Evolutionary conservation across 73 alveolate genomes (phyloP).

Genomic region (Urostyla sp.): DNA sequence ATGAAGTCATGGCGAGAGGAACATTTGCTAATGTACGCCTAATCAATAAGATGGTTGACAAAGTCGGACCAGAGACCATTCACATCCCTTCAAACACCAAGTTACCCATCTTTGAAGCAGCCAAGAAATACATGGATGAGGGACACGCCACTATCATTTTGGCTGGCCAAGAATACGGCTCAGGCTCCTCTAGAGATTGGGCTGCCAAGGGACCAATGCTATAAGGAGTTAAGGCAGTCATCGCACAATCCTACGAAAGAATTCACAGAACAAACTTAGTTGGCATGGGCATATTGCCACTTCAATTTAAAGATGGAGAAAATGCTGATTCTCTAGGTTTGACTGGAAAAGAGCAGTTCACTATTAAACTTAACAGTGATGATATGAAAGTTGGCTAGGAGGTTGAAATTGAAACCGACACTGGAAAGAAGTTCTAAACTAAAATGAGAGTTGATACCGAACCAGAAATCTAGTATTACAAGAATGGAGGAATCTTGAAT

Average conservation of each 20-base stretch:
- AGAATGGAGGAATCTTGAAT: constrained; percentile 90
- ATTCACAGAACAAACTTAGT: constrained; percentile 91
- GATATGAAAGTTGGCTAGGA: constrained; percentile 76
- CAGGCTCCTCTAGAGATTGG: constrained; percentile 94
- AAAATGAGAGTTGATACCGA: constrained; percentile 81
- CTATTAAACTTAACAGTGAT: constrained; percentile 67
- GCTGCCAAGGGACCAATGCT: constrained; percentile 94
- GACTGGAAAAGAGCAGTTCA: constrained; percentile 86
- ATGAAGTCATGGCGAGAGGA: constrained; percentile 92
- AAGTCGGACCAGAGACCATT: constrained; percentile 85
- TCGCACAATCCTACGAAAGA: constrained; percentile 89
- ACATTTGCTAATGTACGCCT: constrained; percentile 91
- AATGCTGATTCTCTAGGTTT: constrained; percentile 84
- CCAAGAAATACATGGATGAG: constrained; percentile 71
- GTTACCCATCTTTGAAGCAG: constrained; percentile 85
- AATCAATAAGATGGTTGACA: constrained; percentile 74
- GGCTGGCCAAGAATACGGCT: constrained; percentile 92
- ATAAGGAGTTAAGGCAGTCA: constrained; percentile 86
- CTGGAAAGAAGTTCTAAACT: constrained; percentile 81
- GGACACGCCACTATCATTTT: constrained; percentile 69
- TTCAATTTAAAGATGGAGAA: constrained; percentile 75
- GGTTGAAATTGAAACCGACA: constrained; percentile 68
- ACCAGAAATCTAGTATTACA: constrained; percentile 87
- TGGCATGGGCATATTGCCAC: constrained; percentile 93
- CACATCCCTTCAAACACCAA: constrained; percentile 84